These are phyloP conservation scores for Lactarius indigo DNA, from an alignment of 768 basidiomycete species.

Conservation along the genomic window DNA sequence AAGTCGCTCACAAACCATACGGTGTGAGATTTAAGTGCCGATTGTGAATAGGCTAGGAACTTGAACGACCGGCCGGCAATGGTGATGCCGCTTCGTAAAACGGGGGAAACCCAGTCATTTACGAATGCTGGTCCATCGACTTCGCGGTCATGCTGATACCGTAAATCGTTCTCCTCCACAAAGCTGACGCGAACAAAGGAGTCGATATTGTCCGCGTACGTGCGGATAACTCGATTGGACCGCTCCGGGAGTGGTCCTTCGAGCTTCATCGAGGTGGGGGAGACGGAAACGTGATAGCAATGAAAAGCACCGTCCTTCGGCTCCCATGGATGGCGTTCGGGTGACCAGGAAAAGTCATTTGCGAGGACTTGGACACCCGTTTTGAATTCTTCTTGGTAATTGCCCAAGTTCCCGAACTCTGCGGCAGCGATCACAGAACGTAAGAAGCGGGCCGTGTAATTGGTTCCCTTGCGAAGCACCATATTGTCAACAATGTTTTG, in stretches of 20 bases:
- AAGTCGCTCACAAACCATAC: constrained; percentile 67
- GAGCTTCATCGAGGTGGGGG: constrained; percentile 51
- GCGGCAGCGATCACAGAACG: constrained; percentile 35
- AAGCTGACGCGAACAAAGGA: constrained; percentile 63
- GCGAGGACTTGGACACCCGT: constrained; percentile 31
- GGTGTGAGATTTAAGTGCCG: constrained; percentile 56
- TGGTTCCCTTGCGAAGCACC: constrained; percentile 32
- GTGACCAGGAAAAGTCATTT: constrained; percentile 21
- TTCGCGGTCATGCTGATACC: constrained; percentile 54
- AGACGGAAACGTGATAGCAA: constrained; percentile 46
- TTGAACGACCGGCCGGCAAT: constrained; percentile 54
- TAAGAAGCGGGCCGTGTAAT: constrained; percentile 41
- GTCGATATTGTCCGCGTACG: constrained; percentile 44
- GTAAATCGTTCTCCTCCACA: constrained; percentile 53
- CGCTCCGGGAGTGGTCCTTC: constrained; percentile 56
- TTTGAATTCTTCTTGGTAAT: constrained; percentile 8
- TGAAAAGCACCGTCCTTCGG: constrained; percentile 35
- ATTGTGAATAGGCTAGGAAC: constrained; percentile 72
- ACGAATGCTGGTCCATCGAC: constrained; percentile 52
- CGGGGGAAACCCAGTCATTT: constrained; percentile 42
- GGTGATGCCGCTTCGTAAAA: constrained; percentile 44
- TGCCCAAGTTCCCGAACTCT: constrained; percentile 19
- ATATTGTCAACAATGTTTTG: constrained; percentile 36
- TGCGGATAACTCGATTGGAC: constrained; percentile 59
- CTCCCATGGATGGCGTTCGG: neutral